A percentile compares a stretch with the other conserved stretches of the same genome.
Conservation (phyloP, 768 basidiomycete genomes). For the Leccinum truebloodii region DNA sequence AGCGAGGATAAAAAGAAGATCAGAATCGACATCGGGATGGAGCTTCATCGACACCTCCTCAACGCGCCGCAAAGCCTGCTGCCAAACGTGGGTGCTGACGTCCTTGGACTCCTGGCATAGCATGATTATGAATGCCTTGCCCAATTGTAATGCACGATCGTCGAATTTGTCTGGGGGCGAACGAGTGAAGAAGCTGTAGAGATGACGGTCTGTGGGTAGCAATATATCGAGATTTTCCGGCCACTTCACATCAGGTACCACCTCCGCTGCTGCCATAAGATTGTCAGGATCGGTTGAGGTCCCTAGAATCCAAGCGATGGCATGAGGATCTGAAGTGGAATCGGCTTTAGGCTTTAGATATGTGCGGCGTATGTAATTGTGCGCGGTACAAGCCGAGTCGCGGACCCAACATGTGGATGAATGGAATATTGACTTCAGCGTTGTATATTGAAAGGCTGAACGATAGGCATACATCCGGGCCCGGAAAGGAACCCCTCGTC, state of each 20-base stretch:
- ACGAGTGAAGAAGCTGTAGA: slow-evolving; percentile 5
- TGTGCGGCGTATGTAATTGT: not conserved
- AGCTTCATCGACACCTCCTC: too few relatives aligned
- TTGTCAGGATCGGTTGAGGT: slow-evolving; percentile 19
- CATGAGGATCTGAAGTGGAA: not conserved
- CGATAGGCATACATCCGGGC: not conserved
- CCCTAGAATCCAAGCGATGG: slow-evolving; percentile 22
- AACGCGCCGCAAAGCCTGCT: not conserved
- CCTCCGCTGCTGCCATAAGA: slow-evolving; percentile 10
- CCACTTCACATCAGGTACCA: slow-evolving; percentile 22
- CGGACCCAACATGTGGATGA: not conserved
- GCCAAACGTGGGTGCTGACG: slow-evolving; percentile 1
- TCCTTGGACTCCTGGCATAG: slow-evolving; percentile 1
- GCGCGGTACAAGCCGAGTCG: not conserved
- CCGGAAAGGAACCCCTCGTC: not conserved
- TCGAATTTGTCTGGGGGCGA: not conserved
- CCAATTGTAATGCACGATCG: slow-evolving; percentile 1
- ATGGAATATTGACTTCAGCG: not conserved
- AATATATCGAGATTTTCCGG: slow-evolving; percentile 13
- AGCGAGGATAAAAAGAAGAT: slow-evolving; percentile 4
- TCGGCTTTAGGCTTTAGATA: slow-evolving; percentile 3
- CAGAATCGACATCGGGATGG: not conserved
- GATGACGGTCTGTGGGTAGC: not conserved
- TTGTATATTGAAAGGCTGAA: not conserved
- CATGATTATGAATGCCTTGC: slow-evolving; percentile 9